phyloP scores from a whole-genome alignment of 805 yeast genomes.

The Wickerhamiella cacticola region DNA sequence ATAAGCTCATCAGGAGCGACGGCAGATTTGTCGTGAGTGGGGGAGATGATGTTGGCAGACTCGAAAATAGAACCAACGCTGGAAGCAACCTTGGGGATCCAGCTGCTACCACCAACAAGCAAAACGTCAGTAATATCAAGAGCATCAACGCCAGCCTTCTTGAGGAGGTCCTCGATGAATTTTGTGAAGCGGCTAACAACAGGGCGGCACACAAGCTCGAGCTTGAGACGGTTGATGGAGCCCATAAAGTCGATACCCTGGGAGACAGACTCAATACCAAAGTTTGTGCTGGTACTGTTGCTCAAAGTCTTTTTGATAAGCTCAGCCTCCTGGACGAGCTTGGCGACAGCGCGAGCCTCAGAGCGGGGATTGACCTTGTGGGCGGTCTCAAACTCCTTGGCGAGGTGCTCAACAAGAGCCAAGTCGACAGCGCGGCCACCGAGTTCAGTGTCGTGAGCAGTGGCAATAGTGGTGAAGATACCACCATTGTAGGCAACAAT shows the following conservation, averaged over 20 bases:
- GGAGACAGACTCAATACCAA: conserved; percentile 88
- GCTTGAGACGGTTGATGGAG: conserved; percentile 85
- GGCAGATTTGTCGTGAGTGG: conserved; percentile 62
- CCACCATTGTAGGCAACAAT: conserved; percentile 91
- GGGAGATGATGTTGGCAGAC: conserved; percentile 59
- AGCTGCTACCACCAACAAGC: conserved; percentile 86
- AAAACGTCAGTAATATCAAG: conserved; percentile 84
- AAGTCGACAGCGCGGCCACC: conserved; percentile 85
- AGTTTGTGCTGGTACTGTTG: conserved; percentile 75
- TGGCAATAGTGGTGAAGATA: conserved; percentile 73
- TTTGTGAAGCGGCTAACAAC: conserved; percentile 63
- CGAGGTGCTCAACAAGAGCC: conserved; percentile 68
- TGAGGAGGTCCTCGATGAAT: conserved; percentile 62
- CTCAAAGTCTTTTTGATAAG: conserved; percentile 83
- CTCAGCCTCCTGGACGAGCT: conserved; percentile 71
- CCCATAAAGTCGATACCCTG: conserved; percentile 92
- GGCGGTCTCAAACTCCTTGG: conserved; percentile 90
- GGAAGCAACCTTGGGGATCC: conserved; percentile 80
- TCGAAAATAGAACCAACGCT: conserved; percentile 57
- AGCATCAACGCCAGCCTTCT: conserved; percentile 72
- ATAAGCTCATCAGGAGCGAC: conserved; percentile 78
- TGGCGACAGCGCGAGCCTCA: conserved; percentile 77
- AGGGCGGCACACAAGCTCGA: conserved; percentile 72
- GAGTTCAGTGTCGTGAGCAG: conserved; percentile 65
- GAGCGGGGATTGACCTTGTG: conserved; percentile 65